Evolutionary conservation across 345 rosid species (phyloP).

Genomic region (Pelargonium nanum): DNA sequence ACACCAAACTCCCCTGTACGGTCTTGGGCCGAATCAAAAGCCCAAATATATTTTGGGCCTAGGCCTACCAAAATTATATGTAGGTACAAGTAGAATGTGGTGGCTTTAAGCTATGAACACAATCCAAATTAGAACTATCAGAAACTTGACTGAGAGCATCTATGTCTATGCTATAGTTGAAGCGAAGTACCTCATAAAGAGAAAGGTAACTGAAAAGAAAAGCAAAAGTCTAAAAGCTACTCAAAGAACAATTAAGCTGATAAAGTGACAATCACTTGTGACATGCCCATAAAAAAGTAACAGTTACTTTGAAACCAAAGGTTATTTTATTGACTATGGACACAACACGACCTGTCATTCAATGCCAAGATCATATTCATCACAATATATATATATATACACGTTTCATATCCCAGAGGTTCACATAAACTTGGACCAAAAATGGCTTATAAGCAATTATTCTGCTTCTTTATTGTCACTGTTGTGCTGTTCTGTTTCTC

Average conservation of each 20-base stretch:
- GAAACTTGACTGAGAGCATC: neutral
- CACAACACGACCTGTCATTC: too few species aligned
- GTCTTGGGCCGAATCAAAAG: neutral
- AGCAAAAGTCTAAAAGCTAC: neutral
- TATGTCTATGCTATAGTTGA: neutral
- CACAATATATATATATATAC: too few species aligned
- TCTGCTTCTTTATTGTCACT: conserved; percentile 6
- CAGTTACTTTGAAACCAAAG: neutral
- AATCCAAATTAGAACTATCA: too few species aligned
- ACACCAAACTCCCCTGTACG: too few species aligned
- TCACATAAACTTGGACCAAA: neutral
- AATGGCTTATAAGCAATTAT: neutral
- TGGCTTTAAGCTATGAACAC: neutral
- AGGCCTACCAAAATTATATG: too few species aligned
- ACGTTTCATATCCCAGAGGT: neutral
- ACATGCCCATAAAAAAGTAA: neutral
- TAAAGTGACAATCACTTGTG: neutral
- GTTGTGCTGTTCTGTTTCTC: neutral
- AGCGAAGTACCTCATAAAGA: neutral
- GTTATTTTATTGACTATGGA: neutral
- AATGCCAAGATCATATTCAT: neutral
- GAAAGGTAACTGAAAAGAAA: neutral
- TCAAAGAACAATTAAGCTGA: neutral
- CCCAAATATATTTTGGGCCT: too few species aligned
- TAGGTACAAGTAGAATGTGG: too few species aligned